Base-by-base conservation (phyloP, 345 rosid species). In the Luvunga scandens region DNA sequence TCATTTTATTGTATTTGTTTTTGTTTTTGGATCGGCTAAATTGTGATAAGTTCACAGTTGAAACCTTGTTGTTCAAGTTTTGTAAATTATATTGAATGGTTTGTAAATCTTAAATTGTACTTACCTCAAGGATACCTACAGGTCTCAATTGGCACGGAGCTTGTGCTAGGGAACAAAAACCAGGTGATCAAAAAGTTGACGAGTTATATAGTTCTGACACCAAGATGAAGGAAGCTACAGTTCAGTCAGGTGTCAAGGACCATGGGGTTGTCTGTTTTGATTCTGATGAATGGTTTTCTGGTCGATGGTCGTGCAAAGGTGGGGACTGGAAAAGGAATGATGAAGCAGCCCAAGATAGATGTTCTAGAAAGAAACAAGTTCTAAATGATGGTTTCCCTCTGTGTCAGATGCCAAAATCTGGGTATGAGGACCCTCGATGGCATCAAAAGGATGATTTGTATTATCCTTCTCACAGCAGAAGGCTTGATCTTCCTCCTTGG, bases 271-370 rank as follows among this genome's bases (percentile, higher is more conserved):
- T 77, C 30, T 72, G 74, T 76, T 77, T 76, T 72, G 98, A 89
- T 68, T 71, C 85, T 53, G 82, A 85, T 76, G 91, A 90, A 73
- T 90, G 98, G 92, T 94, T 88, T 85, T 83, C 93, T 75, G 89
- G 91, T 45, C 88, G 85, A 33, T 93, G 97, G 97, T 87, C 98
- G 4, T 93, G 97, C 90, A 97, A 94, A 84, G 99, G 99, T 71
- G 99, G 99, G 80, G 99, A 97, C 84, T 97, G 99, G 99, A 93
- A 86, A 84, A 93, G 97, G 87, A 85, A 86, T 36, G 98, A 97
- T 76, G 99, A 97, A 66, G 77, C 88, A 79, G 69, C 83, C 57
- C 92, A 86, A 75, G 99, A 97, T 74, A 87, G 82, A 76, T 60
- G 81, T 84, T 72, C 79, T 64, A 86, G 91, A 85, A 94, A 82